Conservation (phyloP, 2,329 filamentous ascomycete genomes). For the Monosporascus sp. region DNA sequence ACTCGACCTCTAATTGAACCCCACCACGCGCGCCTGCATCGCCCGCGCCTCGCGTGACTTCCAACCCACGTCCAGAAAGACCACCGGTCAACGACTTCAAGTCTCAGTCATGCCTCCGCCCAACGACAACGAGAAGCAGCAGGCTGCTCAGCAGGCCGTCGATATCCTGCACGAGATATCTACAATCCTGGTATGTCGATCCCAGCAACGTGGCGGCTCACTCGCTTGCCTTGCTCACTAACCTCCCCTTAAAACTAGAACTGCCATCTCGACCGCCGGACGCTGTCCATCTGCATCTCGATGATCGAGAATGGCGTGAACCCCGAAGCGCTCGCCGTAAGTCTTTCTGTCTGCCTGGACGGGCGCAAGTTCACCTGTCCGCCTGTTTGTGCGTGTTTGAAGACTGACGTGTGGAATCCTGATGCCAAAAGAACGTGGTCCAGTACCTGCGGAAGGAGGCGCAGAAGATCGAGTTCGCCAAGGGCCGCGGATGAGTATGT, state of each 20-base stretch:
- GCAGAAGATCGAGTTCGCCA: conserved; percentile 41
- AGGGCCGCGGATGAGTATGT: conserved; percentile 1
- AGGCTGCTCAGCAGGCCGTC: conserved; percentile 74
- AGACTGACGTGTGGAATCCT: not conserved
- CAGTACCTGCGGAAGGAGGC: conserved; percentile 55
- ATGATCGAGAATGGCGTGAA: conserved; percentile 97
- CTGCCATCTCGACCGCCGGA: conserved; percentile 84
- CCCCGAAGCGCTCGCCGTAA: conserved; percentile 86
- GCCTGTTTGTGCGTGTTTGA: no score
- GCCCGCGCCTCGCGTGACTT: no score
- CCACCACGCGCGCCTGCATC: no score
- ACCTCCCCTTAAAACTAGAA: conserved; percentile 53
- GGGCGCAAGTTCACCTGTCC: no score
- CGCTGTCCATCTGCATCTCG: conserved; percentile 90
- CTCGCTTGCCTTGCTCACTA: not conserved
- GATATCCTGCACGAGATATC: conserved; percentile 82
- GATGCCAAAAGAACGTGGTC: conserved; percentile 46
- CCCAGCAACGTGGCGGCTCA: not conserved
- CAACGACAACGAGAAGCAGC: conserved; percentile 59
- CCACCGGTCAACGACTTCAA: not conserved
- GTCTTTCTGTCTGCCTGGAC: conserved; percentile 26
- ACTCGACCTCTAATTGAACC: no score
- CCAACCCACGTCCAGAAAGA: conserved; percentile 2
- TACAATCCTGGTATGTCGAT: conserved; percentile 69
- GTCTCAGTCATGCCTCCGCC: conserved; percentile 16